Base-by-base conservation (phyloP, 257 asterid species). In the Rauvolfia tetraphylla region DNA sequence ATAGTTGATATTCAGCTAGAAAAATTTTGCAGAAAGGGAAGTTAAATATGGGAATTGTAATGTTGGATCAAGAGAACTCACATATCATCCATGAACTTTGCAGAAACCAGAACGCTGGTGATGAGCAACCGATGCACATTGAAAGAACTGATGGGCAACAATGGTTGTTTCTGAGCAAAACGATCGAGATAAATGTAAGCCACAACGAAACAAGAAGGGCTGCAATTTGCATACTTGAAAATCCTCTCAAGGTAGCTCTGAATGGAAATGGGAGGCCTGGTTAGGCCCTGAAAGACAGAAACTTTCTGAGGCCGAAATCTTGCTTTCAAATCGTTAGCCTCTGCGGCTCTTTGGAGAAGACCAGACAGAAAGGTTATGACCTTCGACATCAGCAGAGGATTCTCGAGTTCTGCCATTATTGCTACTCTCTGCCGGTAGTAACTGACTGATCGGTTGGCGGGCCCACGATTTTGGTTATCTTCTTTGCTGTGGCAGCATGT, bases 21-120 rank as follows among this genome's bases (percentile, higher is more conserved):
- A 41, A 41, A 9, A 41, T 41, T 39, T 41, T 68, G 46, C 34
- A 74, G 36, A 58, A 13, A 58, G 5, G 3, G 25, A 57, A 25
- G 7, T 17, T 25, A 17, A 17, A 36, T 38, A 38, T 17, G 46
- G 15, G 5, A 1, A 51, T n/a, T n/a, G n/a, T n/a, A 54, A 29
- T n/a, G 23, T 11, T 9, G 31, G 14, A 1, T 3, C 36, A 65
- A 71, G 76, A 71, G 18, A 75, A 83, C 95, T 90, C 67, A 92
- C 97, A 84, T 81, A 66, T 92, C 96, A 82, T 92, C 96, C 95
- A 92, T 83, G 82, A 92, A 92, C 83, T 92, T 92, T 0, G 89
- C 94, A 75, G 97, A 85, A 66, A 86, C 82, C 81, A 92, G 56
- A 46, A 92, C 89, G 71, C 94, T 87, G 9, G 97, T 76, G 44